Evolutionary conservation across 1,284 basidiomycete genomes (phyloP), one percentile per base, ranked within the genome.

Genomic region (Coniferiporia weirii): DNA sequence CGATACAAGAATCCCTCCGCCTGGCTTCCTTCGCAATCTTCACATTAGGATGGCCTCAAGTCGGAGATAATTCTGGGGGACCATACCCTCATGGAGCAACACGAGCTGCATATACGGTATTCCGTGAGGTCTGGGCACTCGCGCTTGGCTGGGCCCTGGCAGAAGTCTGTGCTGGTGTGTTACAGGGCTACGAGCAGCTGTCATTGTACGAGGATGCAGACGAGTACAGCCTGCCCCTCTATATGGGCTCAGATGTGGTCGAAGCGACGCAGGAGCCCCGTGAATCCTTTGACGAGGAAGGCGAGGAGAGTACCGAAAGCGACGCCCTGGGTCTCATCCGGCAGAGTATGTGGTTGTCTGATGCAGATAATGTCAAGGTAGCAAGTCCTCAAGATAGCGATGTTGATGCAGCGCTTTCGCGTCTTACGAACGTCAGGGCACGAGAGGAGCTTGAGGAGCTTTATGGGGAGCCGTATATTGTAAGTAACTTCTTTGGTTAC

Each of bases 401-500:
- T 66, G 72, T 90, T 36, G 83, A 88, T 50, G n/a, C 15, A 6
- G 59, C 54, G 7, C 48, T 61, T 47, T 12, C 49, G n/a, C 73
- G 81, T 66, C 70, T 91, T 38, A 71, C 88, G 43, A 73, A 77
- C 6, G 67, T 88, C 54, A 84, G 83, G 65, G 76, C 76, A 32
- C 73, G 88, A 46, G 85, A 88, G 67, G 89, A 91, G 59, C 71
- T 91, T 50, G 89, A 91, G 67, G 82, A 83, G 50, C 75, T 89
- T 3, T 91, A 88, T 67, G 89, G 89, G 0, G 69, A 86, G 27
- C 84, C 89, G 15, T 76, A 85, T 43, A 83, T 91, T 52, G 88
- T 90, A 66, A 64, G 84, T 78, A 57, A 36, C 52, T 17, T 52
- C 49, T 53, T 27, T 40, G 38, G 3, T 7, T 40, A 12, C 38